A percentile compares a stretch with the other conserved stretches of the same genome.
These are phyloP conservation scores for Acanthamoeba polyphaga DNA, from an alignment of 208 protist genomes.

Conservation along the genomic window DNA sequence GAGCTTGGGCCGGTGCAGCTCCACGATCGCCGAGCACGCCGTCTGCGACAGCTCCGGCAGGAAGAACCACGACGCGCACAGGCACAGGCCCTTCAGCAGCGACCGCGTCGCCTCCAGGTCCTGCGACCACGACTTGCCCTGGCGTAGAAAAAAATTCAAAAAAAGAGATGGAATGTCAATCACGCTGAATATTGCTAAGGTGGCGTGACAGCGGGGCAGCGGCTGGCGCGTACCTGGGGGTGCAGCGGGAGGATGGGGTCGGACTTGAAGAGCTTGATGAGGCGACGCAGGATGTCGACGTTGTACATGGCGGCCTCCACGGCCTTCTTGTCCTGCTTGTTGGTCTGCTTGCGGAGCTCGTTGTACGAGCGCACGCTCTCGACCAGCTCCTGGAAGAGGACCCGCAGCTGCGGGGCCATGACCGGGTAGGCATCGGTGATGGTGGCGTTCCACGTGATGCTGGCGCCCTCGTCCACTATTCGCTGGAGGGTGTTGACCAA, in stretches of 20 bases:
- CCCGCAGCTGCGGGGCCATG: slow-evolving; percentile 68
- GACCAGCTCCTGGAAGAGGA: slow-evolving; percentile 77
- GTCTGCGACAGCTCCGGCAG: slow-evolving; percentile 76
- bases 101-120: slow-evolving; percentile 70
- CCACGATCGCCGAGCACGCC: slow-evolving; percentile 72
- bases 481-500: slow-evolving; percentile 73
- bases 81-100: slow-evolving; percentile 74
- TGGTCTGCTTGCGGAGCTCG: slow-evolving; percentile 31
- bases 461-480: slow-evolving; percentile 75
- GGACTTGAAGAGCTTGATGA: slow-evolving; percentile 51
- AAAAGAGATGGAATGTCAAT: not conserved
- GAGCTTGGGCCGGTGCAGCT: slow-evolving; percentile 80
- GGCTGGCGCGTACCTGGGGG: not conserved
- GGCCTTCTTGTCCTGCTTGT: slow-evolving; percentile 70
- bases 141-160: not conserved
- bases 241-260: slow-evolving; percentile 1
- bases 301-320: not conserved
- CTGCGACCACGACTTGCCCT: slow-evolving; percentile 61
- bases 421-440: slow-evolving; percentile 71
- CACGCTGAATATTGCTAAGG: not conserved
- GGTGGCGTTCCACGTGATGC: slow-evolving; percentile 77
- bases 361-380: slow-evolving; percentile 18
- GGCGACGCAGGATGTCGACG: not conserved
- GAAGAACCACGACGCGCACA: slow-evolving; percentile 74
- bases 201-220: not conserved